A percentile compares a stretch with the other conserved stretches of the same genome.
Evolutionary conservation across 1,284 basidiomycete species (phyloP).

Genomic region (Ganoderma meredithae): DNA sequence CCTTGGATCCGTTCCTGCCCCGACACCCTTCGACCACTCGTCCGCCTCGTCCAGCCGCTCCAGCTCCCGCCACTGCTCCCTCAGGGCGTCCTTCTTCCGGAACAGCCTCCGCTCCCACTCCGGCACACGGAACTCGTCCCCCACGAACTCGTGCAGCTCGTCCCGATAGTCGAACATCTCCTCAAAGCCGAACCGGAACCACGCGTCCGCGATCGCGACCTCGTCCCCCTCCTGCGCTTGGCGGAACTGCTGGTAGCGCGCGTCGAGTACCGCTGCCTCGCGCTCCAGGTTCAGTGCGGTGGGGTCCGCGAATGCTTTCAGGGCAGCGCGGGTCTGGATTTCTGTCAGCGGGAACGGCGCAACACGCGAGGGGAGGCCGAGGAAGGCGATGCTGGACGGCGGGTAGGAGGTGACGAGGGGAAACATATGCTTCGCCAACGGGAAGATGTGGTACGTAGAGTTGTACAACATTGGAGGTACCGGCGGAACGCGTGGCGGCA

Average conservation of each 20-base stretch:
- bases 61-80: slow-evolving; percentile 64
- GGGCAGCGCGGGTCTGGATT: slow-evolving; percentile 66
- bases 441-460: slow-evolving; percentile 1
- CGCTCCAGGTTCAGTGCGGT: slow-evolving; percentile 52
- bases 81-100: slow-evolving; percentile 53
- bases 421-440: slow-evolving; percentile 46
- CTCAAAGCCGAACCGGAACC: slow-evolving; percentile 56
- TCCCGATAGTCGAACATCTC: slow-evolving; percentile 78
- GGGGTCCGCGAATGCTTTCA: slow-evolving; percentile 61
- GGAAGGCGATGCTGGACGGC: slow-evolving; percentile 64
- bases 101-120: slow-evolving; percentile 68
- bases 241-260: slow-evolving; percentile 54
- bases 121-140: slow-evolving; percentile 47
- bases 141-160: slow-evolving; percentile 51
- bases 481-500: slow-evolving; percentile 52
- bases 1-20: slow-evolving; percentile 45
- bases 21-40: slow-evolving; percentile 67
- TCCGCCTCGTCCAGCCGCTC: slow-evolving; percentile 61
- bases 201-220: slow-evolving; percentile 55
- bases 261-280: slow-evolving; percentile 55
- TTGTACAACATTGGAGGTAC: slow-evolving; percentile 63
- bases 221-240: slow-evolving; percentile 29
- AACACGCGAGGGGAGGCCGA: slow-evolving; percentile 63
- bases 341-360: slow-evolving; percentile 73
- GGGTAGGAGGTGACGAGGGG: slow-evolving; percentile 58